These are phyloP conservation scores for Eutypa lata DNA, from an alignment of 2,329 filamentous ascomycete species.

Conservation along the genomic window DNA sequence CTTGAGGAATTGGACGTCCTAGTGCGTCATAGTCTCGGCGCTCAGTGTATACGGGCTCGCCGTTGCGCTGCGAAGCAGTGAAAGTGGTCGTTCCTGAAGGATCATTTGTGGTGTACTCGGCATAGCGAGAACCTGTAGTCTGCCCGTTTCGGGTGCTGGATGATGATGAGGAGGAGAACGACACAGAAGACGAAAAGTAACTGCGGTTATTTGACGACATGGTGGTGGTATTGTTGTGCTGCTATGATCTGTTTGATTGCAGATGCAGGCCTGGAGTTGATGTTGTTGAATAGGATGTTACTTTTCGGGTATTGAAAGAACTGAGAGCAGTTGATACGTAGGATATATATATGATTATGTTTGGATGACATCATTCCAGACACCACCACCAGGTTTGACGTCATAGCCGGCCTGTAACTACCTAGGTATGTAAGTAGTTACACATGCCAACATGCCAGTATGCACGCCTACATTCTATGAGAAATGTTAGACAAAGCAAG, in stretches of 20 bases:
- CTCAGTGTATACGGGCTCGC: conserved; percentile 12
- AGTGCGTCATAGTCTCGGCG: conserved; percentile 16
- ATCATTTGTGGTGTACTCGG: conserved; percentile 11
- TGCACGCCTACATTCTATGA: too few species aligned
- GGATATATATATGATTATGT: neutral
- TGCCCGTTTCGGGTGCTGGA: conserved; percentile 9
- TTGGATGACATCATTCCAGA: neutral
- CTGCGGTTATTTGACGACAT: conserved; percentile 13
- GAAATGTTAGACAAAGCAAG: too few species aligned
- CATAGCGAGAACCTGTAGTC: conserved; percentile 13
- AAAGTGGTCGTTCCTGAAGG: conserved; percentile 14
- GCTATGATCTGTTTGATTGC: too few species aligned
- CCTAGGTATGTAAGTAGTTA: neutral
- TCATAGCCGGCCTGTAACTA: neutral
- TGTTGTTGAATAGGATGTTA: too few species aligned
- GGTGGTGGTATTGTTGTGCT: neutral
- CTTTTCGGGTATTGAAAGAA: too few species aligned
- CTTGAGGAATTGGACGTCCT: conserved; percentile 10
- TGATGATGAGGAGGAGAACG: conserved; percentile 11
- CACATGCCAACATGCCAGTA: too few species aligned
- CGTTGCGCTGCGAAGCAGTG: conserved; percentile 9
- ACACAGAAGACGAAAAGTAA: conserved; percentile 12
- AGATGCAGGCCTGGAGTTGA: too few species aligned
- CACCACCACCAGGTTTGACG: neutral
- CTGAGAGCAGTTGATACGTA: too few species aligned